Evolutionary conservation across 2,329 filamentous ascomycete genomes (phyloP), one percentile per base, ranked within the genome.

Genomic region (Stagonosporopsis rhizophila): DNA sequence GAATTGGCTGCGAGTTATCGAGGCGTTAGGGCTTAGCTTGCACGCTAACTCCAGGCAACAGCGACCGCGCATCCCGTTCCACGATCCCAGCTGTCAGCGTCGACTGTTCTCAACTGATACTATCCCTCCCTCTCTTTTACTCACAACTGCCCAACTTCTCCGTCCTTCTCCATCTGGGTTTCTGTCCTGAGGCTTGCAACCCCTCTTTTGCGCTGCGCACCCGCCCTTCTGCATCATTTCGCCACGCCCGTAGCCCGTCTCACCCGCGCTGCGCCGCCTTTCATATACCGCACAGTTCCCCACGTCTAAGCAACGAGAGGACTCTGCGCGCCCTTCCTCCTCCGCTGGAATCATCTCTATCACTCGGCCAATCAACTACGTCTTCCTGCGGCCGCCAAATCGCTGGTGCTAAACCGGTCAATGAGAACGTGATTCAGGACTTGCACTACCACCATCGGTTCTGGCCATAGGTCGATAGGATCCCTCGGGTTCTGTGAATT

Each of bases 251-350:
- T 65, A 64, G 59, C 60, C 62, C 67, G 65, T 70, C 63, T 69
- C 52, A 67, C 66, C 56, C 62, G 62, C 55, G 50, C 54, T 68
- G 70, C 71, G 65, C 68, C 71, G 70, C 70, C 72, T 68, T 73
- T 69, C 61, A 71, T 71, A 69, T 69, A 68, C 64, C 61, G 57
- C 51, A 61, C 57, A 47, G 38, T 57, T 53, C 40, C 45, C 64
- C 63, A 62, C 69, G 55, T 52, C 60, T 37, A 55, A 59, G 52
- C 54, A 51, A 60, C 67, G 27, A 60, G 52, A 62, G 57, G 60
- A 64, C 61, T 60, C 51, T 61, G 53, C 59, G 58, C 71, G 70
- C 71, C 71, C 72, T 74, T 73, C 63, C 39, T 47, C 44, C 58
- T 59, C 49, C 59, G 46, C 48, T 57, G 54, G 45, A 47, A 54